Percentiles rank a stretch among this genome's conserved stretches.
Conservation (phyloP, 2,329 filamentous ascomycete species). For the Chaetomiaceae sp. region DNA sequence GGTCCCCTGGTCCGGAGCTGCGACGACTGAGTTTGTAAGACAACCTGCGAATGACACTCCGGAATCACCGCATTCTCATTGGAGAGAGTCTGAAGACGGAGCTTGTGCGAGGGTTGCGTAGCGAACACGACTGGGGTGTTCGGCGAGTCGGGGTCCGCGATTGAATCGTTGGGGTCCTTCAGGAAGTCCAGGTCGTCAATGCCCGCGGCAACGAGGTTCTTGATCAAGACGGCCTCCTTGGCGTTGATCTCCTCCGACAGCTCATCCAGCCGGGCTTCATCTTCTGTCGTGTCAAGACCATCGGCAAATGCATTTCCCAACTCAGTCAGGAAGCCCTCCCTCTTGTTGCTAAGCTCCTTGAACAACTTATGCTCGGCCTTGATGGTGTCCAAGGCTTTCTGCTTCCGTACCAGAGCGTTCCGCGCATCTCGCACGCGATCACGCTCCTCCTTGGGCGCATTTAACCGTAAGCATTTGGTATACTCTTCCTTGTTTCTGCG, state of each 20-base stretch:
- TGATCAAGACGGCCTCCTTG: conserved; percentile 38
- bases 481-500: conserved; percentile 45
- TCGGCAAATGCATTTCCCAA: conserved; percentile 47
- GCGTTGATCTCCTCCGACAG: conserved; percentile 40
- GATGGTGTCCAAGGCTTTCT: conserved; percentile 38
- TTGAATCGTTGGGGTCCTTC: conserved; percentile 27
- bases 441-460: conserved; percentile 40
- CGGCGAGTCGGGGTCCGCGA: conserved; percentile 23
- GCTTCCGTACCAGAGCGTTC: conserved; percentile 40
- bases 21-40: conserved; percentile 37
- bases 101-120: conserved; percentile 35
- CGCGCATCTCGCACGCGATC: conserved; percentile 45
- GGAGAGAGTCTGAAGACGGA: conserved; percentile 27
- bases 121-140: conserved; percentile 35
- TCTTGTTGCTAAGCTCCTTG: conserved; percentile 36
- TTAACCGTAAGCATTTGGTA: conserved; percentile 40
- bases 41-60: conserved; percentile 39
- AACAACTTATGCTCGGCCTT: conserved; percentile 38
- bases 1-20: background rate
- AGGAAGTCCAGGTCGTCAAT: conserved; percentile 39
- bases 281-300: conserved; percentile 45
- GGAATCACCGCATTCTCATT: conserved; percentile 29
- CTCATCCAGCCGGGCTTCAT: conserved; percentile 45
- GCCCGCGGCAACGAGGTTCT: conserved; percentile 38
- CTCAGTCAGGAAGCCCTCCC: conserved; percentile 40